Evolutionary conservation across 257 asterid species (phyloP).

Genomic region (Ilex aquifolium): DNA sequence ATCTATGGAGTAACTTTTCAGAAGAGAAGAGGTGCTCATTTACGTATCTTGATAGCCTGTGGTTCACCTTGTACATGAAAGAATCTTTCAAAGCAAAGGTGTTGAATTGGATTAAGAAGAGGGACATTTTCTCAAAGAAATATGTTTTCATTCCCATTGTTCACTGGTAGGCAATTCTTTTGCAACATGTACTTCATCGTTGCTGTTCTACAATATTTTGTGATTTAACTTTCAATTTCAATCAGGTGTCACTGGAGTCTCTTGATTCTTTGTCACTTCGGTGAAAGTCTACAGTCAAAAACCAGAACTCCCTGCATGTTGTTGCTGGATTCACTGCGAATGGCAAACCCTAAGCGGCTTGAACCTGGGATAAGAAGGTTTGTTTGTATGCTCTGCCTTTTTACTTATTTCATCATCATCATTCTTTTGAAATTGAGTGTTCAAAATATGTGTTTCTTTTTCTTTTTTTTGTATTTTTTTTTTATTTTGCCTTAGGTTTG

Average conservation of each 20-base stretch:
- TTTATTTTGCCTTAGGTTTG: slow-evolving; percentile 33
- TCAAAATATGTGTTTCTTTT: too few relatives aligned
- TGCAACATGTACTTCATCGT: not conserved
- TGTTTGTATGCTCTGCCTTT: too few relatives aligned
- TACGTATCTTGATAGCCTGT: slow-evolving; percentile 41
- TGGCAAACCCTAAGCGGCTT: slow-evolving; percentile 28
- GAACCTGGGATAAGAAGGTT: slow-evolving; percentile 61
- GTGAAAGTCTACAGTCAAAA: slow-evolving; percentile 28
- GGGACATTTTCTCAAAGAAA: slow-evolving; percentile 38
- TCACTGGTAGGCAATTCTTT: slow-evolving; percentile 42
- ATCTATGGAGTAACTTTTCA: slow-evolving; percentile 40
- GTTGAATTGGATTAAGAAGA: slow-evolving; percentile 52
- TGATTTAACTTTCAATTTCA: too few relatives aligned
- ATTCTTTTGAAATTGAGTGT: too few relatives aligned
- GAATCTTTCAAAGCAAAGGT: slow-evolving; percentile 18
- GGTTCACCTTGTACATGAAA: slow-evolving; percentile 40
- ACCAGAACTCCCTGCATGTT: slow-evolving; percentile 51
- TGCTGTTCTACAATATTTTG: too few relatives aligned
- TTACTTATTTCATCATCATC: too few relatives aligned
- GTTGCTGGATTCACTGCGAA: slow-evolving; percentile 56
- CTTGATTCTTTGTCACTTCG: slow-evolving; percentile 65
- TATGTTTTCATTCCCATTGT: slow-evolving; percentile 67
- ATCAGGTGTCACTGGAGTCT: slow-evolving; percentile 79
- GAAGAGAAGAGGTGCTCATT: slow-evolving; percentile 41
- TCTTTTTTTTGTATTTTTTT: not conserved